phyloP scores from a whole-genome alignment of 148 eudicot genomes.

The Rhododendron simsii region DNA sequence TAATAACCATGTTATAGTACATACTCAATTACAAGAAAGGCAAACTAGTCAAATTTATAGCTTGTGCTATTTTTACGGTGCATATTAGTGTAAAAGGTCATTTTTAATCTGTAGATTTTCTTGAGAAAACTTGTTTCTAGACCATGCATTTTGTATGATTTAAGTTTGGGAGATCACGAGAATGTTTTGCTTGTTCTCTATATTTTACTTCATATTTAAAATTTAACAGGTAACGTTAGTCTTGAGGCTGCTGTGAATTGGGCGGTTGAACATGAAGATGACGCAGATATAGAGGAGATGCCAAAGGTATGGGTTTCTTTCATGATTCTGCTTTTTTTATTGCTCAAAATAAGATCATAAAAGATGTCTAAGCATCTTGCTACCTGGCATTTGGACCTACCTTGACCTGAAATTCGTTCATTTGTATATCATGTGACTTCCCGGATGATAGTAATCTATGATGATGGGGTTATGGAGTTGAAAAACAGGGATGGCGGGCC shows the following conservation, averaged over 20 bases:
- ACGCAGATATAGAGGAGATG: constrained; percentile 83
- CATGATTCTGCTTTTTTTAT: not conserved
- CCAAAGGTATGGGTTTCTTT: constrained; percentile 53
- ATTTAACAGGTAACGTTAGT: constrained; percentile 56
- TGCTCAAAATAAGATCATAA: not conserved
- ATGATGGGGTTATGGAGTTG: not conserved
- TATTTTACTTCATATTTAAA: not conserved
- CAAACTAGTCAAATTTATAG: not conserved
- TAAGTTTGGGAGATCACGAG: not conserved
- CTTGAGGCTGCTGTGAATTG: constrained; percentile 90
- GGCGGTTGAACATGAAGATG: constrained; percentile 94
- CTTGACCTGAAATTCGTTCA: not conserved
- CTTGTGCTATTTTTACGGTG: not conserved
- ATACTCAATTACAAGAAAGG: not conserved
- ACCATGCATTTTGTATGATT: not conserved
- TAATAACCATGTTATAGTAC: not conserved
- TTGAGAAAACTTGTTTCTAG: not conserved
- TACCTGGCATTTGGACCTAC: not conserved
- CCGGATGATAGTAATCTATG: not conserved
- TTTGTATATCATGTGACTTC: not conserved
- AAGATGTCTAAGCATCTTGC: not conserved
- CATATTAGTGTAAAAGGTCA: not conserved
- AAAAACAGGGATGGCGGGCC: not conserved
- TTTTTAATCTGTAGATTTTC: not conserved
- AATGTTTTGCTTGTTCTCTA: not conserved